phyloP scores from a whole-genome alignment of 108 stramenopile species.

The Nannochloropsis gaditana region DNA sequence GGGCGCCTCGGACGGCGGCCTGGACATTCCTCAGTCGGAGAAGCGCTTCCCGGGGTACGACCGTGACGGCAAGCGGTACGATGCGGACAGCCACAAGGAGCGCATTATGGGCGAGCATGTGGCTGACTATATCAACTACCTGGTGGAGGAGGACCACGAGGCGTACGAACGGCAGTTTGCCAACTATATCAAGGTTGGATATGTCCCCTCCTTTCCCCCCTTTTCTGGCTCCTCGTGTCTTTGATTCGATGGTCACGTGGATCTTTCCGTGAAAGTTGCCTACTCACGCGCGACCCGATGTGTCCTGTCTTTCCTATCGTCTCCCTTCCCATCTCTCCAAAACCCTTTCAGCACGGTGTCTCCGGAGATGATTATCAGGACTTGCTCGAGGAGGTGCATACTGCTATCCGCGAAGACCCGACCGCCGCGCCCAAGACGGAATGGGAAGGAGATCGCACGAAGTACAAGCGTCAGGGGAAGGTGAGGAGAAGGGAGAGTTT shows the following conservation, averaged over 20 bases:
- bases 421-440: conserved; percentile 68
- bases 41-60: conserved; percentile 99
- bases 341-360: conserved; percentile 20
- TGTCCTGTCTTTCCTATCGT: conserved; percentile 18
- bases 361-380: conserved; percentile 40
- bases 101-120: conserved; percentile 96
- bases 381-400: conserved; percentile 68
- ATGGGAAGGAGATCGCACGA: conserved; percentile 70
- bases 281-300: too few species aligned
- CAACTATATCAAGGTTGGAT: conserved; percentile 51
- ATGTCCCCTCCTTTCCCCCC: conserved; percentile 67
- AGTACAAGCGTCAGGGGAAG: conserved; percentile 74
- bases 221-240: not conserved
- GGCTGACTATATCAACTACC: conserved; percentile 93
- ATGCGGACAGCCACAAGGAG: conserved; percentile 88
- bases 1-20: conserved; percentile 96
- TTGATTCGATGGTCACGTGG: not conserved
- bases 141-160: conserved; percentile 82
- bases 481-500: not conserved
- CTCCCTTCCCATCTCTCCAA: conserved; percentile 9
- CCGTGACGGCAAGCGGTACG: conserved; percentile 91
- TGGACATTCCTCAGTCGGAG: conserved; percentile 92
- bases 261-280: not conserved
- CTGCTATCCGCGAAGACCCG: conserved; percentile 94
- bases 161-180: conserved; percentile 59